phyloP scores from a whole-genome alignment of 176 grass and related monocot species.

The Oryza coarctata region DNA sequence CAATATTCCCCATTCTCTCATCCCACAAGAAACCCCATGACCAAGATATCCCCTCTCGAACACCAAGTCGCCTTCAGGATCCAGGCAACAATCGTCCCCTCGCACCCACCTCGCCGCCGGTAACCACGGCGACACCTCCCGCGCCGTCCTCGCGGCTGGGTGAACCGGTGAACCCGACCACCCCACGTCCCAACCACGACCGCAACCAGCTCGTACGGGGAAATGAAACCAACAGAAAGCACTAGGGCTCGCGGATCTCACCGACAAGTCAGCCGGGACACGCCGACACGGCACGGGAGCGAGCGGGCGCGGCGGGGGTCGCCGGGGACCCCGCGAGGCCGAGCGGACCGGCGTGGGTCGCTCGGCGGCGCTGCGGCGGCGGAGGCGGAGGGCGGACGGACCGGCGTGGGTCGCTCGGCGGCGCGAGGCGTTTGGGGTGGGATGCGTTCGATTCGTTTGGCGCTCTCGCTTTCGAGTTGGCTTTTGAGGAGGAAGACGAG shows the following conservation, averaged over 20 bases:
- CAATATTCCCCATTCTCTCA: not conserved
- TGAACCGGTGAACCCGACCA: not conserved
- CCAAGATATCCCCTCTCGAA: not conserved
- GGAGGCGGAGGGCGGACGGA: not conserved
- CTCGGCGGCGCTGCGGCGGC: not conserved
- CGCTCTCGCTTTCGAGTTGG: constrained; percentile 48
- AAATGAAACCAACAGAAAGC: not conserved
- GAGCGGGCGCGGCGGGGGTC: not conserved
- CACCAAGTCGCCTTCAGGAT: not conserved
- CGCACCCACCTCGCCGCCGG: not conserved
- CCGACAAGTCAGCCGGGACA: not conserved
- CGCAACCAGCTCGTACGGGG: not conserved
- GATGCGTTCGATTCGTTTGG: constrained; percentile 39
- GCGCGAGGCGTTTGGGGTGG: not conserved
- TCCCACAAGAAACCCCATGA: not conserved
- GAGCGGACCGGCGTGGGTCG: not conserved
- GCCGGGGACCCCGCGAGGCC: not conserved
- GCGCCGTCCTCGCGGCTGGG: not conserved
- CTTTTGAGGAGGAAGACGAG: not conserved
- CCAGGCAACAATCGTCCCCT: not conserved
- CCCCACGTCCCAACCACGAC: not conserved
- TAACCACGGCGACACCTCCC: not conserved
- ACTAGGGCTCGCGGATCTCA: constrained; percentile 39
- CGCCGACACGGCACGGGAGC: not conserved
- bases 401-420: not conserved